A percentile compares a stretch with the other conserved stretches of the same genome.
These are phyloP conservation scores for Xylaria sp. DNA, from an alignment of 2,329 filamentous ascomycete species.

Conservation along the genomic window DNA sequence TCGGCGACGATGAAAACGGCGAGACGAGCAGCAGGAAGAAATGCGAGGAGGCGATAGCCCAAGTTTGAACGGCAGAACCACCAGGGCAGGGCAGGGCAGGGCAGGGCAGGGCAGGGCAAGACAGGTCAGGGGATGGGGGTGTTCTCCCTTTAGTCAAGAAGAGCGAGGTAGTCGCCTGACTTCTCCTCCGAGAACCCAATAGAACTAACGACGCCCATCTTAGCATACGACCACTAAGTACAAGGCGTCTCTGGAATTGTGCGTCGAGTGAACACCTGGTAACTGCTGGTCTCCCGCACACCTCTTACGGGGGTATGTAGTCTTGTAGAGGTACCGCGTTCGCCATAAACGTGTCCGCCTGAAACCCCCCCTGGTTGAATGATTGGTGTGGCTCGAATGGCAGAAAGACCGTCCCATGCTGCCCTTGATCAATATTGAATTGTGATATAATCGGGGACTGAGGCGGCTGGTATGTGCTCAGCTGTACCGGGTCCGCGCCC, in stretches of 20 bases:
- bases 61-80: slow-evolving; percentile 4
- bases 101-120: background rate
- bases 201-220: background rate
- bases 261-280: slow-evolving; percentile 16
- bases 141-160: background rate
- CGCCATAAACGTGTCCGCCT: slow-evolving; percentile 27
- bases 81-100: background rate
- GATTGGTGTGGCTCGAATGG: slow-evolving; percentile 31
- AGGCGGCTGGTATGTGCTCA: slow-evolving; percentile 24
- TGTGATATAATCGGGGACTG: slow-evolving; percentile 22
- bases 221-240: slow-evolving; percentile 7
- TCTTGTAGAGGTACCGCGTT: slow-evolving; percentile 32
- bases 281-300: background rate
- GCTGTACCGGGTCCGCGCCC: slow-evolving; percentile 16
- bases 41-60: slow-evolving; percentile 48
- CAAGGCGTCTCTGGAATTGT: background rate
- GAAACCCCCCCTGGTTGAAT: slow-evolving; percentile 22
- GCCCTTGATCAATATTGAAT: slow-evolving; percentile 26
- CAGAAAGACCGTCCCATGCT: slow-evolving; percentile 28
- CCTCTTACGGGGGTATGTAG: slow-evolving; percentile 33
- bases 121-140: background rate
- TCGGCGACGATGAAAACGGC: slow-evolving; percentile 42
- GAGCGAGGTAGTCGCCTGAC: background rate
- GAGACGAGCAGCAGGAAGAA: slow-evolving; percentile 53
- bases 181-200: background rate